Evolutionary conservation across 2,329 filamentous ascomycete species (phyloP), one percentile per base, ranked within the genome.

Genomic region (Calonectria hawksworthii): DNA sequence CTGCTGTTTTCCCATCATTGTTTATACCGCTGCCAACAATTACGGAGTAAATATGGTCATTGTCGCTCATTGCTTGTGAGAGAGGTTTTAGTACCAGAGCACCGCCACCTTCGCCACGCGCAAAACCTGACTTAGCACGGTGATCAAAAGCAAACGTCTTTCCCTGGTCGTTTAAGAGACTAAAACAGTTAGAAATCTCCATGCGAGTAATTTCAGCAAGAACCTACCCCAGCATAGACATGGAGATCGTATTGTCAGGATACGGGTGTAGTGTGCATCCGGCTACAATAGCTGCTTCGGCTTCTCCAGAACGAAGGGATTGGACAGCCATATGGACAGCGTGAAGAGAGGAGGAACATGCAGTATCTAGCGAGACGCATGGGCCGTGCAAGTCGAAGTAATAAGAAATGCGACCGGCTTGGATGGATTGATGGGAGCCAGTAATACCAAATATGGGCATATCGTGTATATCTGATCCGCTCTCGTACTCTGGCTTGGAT

Each of bases 361-460:
- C 85, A 1, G 85, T 86, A 66, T 85, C 80, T 7, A 86, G 78
- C 2, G 83, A 81, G 52, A 85, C 77, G 28, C 80, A 84, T 0
- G 85, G 84, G 5, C 85, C 85, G 11, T 78, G 85, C 80, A 76
- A 65, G 36, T 77, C 69, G 65, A 84, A 86, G 68, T 82, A 83
- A 56, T 85, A 85, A 4, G 70, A 74, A 18, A 77, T 30, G 21
- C 75, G 75, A 11, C 91, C 91, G 0, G 89, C 88, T 73, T 90
- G 85, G 81, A 91, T 89, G 13, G 88, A 87, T 77, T 88, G 86
- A 50, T 88, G 88, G 74, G 83, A 82, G 84, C 88, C 88, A 32
- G 88, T 90, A 23, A 87, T 87, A 74, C 89, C 88, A 72, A 89
- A 88, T 86, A 89, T 89, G 34, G 88, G 88, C 64, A 88, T 85